A percentile compares a stretch with the other conserved stretches of the same genome.
Conservation (phyloP, 176 grass and related monocot species). For the Alopecurus myosuroides region DNA sequence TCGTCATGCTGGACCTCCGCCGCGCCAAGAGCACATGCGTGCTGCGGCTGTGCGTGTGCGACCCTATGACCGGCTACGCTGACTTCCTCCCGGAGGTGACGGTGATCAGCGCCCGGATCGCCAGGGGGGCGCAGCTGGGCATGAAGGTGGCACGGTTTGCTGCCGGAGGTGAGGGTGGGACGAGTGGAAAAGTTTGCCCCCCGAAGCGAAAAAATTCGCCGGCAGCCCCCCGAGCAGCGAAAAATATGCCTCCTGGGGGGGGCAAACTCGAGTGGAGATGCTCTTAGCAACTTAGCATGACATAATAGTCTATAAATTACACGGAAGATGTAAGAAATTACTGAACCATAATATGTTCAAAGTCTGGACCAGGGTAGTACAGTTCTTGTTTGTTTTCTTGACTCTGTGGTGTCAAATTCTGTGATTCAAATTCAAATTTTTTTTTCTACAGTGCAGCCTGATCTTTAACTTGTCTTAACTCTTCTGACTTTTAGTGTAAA, state of each 20-base stretch:
- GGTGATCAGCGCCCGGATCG: conserved; percentile 6
- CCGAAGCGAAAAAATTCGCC: too few species aligned
- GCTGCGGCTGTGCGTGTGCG: conserved; percentile 2
- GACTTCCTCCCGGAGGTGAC: not conserved
- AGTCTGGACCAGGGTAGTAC: not conserved
- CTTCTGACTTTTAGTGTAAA: conserved; percentile 6
- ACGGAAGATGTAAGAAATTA: not conserved
- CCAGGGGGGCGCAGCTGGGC: not conserved
- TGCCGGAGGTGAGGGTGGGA: too few species aligned
- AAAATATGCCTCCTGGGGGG: too few species aligned
- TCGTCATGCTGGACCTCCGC: conserved; percentile 15
- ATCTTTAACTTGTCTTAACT: conserved; percentile 13
- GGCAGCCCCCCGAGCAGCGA: too few species aligned
- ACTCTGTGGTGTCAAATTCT: not conserved
- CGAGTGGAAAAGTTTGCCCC: too few species aligned
- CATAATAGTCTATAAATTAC: not conserved
- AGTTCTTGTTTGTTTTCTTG: not conserved
- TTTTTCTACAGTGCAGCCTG: not conserved
- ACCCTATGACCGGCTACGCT: not conserved
- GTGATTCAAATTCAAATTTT: not conserved
- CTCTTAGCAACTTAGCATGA: not conserved
- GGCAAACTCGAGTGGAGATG: too few species aligned
- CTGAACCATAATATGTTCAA: not conserved
- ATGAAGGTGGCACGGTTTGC: not conserved
- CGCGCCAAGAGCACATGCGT: not conserved